phyloP scores from a whole-genome alignment of 2,329 filamentous ascomycete species.

The Botrytis byssoidea region DNA sequence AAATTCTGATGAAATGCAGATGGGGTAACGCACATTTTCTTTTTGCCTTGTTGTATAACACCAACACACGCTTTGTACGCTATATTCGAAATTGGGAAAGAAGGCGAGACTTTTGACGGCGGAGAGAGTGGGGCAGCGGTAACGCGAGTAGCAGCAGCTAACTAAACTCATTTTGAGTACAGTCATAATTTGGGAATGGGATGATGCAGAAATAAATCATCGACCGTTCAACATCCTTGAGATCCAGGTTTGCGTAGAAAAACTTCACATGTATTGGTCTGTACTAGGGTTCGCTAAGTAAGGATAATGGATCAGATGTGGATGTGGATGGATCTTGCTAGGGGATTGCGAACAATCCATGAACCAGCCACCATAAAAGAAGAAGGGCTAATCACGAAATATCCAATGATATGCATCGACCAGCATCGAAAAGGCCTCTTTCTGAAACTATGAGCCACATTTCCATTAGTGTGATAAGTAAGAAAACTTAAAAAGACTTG shows the following conservation, averaged over 20 bases:
- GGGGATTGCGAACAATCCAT: constrained; percentile 9
- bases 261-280: not conserved
- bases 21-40: not conserved
- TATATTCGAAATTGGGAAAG: constrained; percentile 14
- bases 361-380: constrained; percentile 7
- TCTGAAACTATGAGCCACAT: constrained; percentile 21
- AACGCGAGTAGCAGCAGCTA: constrained; percentile 3
- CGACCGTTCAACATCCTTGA: constrained; percentile 10
- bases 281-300: not conserved
- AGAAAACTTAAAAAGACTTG: not conserved
- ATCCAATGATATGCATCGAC: constrained; percentile 16
- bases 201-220: constrained; percentile 19
- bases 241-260: not conserved
- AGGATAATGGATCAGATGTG: not conserved
- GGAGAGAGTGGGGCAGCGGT: constrained; percentile 5
- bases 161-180: constrained; percentile 5
- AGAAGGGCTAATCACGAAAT: constrained; percentile 4
- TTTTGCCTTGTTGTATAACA: not conserved
- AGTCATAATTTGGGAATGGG: constrained; percentile 1
- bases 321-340: not conserved
- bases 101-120: constrained; percentile 12
- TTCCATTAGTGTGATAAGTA: not conserved
- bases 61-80: not conserved
- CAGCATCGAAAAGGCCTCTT: not conserved
- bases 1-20: constrained; percentile 11